Percentiles rank a stretch among this genome's conserved stretches.
Evolutionary conservation across 805 yeast genomes (phyloP).

Genomic region (Barnettozyma pratensis): DNA sequence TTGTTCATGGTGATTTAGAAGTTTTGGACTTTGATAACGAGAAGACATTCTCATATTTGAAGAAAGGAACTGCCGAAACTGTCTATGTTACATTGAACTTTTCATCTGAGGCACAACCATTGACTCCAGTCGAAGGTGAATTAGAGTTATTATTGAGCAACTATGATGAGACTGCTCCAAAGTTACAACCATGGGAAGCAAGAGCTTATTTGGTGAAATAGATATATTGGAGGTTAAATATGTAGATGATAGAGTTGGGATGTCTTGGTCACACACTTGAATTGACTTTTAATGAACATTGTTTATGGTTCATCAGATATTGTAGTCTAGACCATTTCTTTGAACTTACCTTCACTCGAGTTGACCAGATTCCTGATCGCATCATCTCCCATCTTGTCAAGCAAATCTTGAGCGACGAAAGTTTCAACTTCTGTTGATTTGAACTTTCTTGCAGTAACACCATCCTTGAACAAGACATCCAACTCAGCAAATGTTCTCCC

Average conservation of each 20-base stretch:
- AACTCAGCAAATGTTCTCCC: constrained; percentile 52
- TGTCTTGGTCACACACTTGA: no score
- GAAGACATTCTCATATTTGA: constrained; percentile 37
- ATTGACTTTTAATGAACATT: not conserved
- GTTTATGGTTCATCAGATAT: not conserved
- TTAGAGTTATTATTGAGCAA: constrained; percentile 30
- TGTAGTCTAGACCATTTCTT: no score
- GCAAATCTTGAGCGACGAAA: constrained; percentile 15
- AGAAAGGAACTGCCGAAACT: constrained; percentile 29
- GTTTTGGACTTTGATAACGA: constrained; percentile 39
- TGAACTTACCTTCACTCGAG: not conserved
- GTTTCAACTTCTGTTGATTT: constrained; percentile 17
- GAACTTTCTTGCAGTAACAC: constrained; percentile 29
- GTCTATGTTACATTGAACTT: constrained; percentile 41
- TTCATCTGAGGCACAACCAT: constrained; percentile 28
- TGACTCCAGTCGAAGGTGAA: constrained; percentile 27
- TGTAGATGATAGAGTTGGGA: no score
- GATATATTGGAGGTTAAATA: no score
- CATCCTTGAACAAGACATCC: constrained; percentile 41
- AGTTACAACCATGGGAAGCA: constrained; percentile 40
- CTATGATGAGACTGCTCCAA: constrained; percentile 19
- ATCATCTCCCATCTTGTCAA: constrained; percentile 15
- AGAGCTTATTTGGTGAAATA: constrained; percentile 31
- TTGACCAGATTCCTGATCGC: constrained; percentile 14
- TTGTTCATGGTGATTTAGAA: constrained; percentile 49